Conservation (phyloP, 2,329 filamentous ascomycete genomes). For the Colletotrichum caudatum region DNA sequence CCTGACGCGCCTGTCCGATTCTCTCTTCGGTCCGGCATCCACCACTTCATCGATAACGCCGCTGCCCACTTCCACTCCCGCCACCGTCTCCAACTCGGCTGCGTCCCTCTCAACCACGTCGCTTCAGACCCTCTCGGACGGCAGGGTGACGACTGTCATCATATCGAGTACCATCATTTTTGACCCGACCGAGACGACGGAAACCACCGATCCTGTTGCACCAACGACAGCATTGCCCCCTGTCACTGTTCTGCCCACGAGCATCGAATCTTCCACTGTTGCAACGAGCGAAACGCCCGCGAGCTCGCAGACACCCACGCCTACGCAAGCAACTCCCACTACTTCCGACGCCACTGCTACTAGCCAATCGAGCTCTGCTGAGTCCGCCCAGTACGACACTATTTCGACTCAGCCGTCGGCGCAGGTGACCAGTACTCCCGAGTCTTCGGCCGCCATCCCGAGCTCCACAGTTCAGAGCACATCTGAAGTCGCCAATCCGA, state of each 20-base stretch:
- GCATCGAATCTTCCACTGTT: conserved; percentile 14
- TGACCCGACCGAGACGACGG: conserved; percentile 34
- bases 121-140: conserved; percentile 39
- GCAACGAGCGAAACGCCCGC: conserved; percentile 16
- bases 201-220: conserved; percentile 27
- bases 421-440: conserved; percentile 9
- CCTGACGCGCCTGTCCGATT: conserved; percentile 40
- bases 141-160: conserved; percentile 47
- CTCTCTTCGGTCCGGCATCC: conserved; percentile 40
- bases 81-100: conserved; percentile 21
- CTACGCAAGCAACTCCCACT: conserved; percentile 30
- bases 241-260: conserved; percentile 41
- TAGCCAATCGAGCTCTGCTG: conserved; percentile 1
- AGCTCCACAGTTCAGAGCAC: conserved; percentile 27
- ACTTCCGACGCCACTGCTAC: conserved; percentile 32
- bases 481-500: conserved; percentile 22
- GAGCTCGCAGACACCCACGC: conserved; percentile 7
- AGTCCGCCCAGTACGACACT: neutral
- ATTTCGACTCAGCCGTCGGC: neutral
- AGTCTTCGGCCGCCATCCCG: neutral
- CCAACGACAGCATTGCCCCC: conserved; percentile 39
- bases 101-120: conserved; percentile 32
- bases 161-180: conserved; percentile 45
- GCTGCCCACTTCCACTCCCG: conserved; percentile 18
- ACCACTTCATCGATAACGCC: conserved; percentile 8